These are phyloP conservation scores for Russula lepida DNA, from an alignment of 768 basidiomycete species.

Conservation along the genomic window DNA sequence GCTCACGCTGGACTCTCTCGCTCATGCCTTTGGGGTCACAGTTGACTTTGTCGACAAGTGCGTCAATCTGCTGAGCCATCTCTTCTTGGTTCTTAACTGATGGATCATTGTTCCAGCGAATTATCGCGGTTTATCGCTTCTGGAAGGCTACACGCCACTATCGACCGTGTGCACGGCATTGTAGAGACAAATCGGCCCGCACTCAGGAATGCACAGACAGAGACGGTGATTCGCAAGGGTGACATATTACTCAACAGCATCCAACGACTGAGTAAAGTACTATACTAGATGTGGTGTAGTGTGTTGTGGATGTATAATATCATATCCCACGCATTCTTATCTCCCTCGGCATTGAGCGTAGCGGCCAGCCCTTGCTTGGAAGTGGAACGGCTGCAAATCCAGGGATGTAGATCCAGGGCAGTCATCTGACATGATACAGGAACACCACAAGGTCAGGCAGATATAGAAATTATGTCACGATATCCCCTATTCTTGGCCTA, in stretches of 20 bases:
- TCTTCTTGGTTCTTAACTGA: slow-evolving; percentile 2
- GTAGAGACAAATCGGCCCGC: slow-evolving; percentile 83
- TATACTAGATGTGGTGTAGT: slow-evolving; percentile 35
- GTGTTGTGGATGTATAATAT: slow-evolving; percentile 1
- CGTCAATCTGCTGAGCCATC: slow-evolving; percentile 27
- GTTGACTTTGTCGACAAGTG: slow-evolving; percentile 82
- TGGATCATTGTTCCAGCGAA: slow-evolving; percentile 44
- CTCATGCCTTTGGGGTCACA: slow-evolving; percentile 82
- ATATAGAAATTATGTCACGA: neutral
- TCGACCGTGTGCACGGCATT: slow-evolving; percentile 91
- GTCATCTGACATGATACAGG: neutral
- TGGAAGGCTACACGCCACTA: slow-evolving; percentile 76
- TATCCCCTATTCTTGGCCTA: slow-evolving; percentile 21
- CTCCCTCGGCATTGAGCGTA: neutral
- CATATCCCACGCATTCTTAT: neutral
- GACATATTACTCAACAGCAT: slow-evolving; percentile 83
- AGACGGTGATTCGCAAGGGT: slow-evolving; percentile 87
- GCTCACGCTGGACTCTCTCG: slow-evolving; percentile 80
- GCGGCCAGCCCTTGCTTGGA: neutral
- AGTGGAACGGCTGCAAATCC: neutral
- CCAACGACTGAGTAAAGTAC: slow-evolving; percentile 84
- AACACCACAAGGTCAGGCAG: neutral
- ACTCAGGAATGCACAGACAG: slow-evolving; percentile 80
- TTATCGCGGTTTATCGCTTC: slow-evolving; percentile 87
- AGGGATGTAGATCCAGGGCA: neutral